Base-by-base conservation (phyloP, 1,139 yeast species). In the Waltiozyma sp. region DNA sequence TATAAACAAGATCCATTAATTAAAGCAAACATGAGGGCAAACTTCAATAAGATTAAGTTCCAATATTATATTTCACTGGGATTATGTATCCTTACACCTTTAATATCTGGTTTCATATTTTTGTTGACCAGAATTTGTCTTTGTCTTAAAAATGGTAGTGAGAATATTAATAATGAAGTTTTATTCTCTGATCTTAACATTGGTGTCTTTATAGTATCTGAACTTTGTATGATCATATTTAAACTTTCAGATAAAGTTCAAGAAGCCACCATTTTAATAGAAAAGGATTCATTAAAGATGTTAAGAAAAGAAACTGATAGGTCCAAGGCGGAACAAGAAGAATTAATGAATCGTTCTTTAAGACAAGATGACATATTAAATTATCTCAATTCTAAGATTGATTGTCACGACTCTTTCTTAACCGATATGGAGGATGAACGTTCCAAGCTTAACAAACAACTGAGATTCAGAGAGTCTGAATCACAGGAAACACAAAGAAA, bases 181-280 rank as follows among this genome's bases (percentile, higher is more conserved):
- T 7, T 33, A 3, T 33, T 33, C 14, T 16, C 36, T 2, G 36
- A 33, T 16, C 16, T 33, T 18, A 33, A 33, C 15, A 33, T 33
- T 16, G 19, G 5, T 6, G 14, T 33, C 5, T 33, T 33, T 14
- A 33, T 33, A 4, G 19, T 34, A 8, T 33, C 35, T 40, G 46
- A 44, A 3, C 28, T 44, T 3, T 28, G 41, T 0, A 44, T 42
- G 21, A 23, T 44, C 4, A 18, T 44, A 2, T 39, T 41, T 13
- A 40, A 40, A 23, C 14, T 44, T 2, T 40, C 41, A 9, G 39
- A 34, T 15, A 34, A 18, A 9, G 28, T 44, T 15, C 46, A 44
- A 38, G 28, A 36, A 34, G 26, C 38, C 23, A 41, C 46, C 3
- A 38, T 41, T 15, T 31, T 38, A 11, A 38, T 44, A 18, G 46